Evolutionary conservation across 2,329 filamentous ascomycete genomes (phyloP).

Genomic region (Eutypa lata): DNA sequence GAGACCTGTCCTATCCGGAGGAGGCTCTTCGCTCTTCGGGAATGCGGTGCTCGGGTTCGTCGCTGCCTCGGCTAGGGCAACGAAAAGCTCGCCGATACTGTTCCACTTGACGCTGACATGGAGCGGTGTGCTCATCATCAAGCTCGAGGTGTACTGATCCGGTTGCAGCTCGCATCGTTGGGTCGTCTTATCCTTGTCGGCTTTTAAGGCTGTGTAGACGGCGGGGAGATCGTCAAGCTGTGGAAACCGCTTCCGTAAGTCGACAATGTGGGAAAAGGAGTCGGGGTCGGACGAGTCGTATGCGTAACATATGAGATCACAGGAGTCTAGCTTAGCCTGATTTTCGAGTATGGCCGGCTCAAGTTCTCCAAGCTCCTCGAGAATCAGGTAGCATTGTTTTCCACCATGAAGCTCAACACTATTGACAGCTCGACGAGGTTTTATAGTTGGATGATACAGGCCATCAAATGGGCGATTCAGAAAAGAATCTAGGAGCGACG

Average conservation of each 20-base stretch:
- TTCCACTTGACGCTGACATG: slow-evolving; percentile 95
- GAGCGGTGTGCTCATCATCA: slow-evolving; percentile 86
- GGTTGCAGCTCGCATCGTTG: slow-evolving; percentile 88
- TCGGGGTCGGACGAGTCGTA: slow-evolving; percentile 98
- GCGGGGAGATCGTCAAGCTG: slow-evolving; percentile 86
- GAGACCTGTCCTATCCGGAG: slow-evolving; percentile 76
- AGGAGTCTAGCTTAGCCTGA: slow-evolving; percentile 81
- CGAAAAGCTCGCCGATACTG: slow-evolving; percentile 91
- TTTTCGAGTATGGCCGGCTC: slow-evolving; percentile 95
- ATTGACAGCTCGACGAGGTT: slow-evolving; percentile 89
- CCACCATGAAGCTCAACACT: slow-evolving; percentile 94
- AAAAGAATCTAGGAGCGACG: slow-evolving; percentile 85
- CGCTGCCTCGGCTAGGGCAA: slow-evolving; percentile 84
- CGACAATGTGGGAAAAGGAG: slow-evolving; percentile 88
- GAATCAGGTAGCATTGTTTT: slow-evolving; percentile 94
- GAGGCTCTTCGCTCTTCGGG: slow-evolving; percentile 84
- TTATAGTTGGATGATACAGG: slow-evolving; percentile 90
- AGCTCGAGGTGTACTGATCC: slow-evolving; percentile 79
- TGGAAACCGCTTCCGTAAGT: slow-evolving; percentile 73
- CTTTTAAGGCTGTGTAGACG: slow-evolving; percentile 91
- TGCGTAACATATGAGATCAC: slow-evolving; percentile 90
- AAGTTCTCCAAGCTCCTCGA: slow-evolving; percentile 93
- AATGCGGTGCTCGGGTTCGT: slow-evolving; percentile 87
- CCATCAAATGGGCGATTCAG: slow-evolving; percentile 81
- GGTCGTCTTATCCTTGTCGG: slow-evolving; percentile 94